Conservation (phyloP, 345 rosid species). For the Xanthoceras sorbifolium region DNA sequence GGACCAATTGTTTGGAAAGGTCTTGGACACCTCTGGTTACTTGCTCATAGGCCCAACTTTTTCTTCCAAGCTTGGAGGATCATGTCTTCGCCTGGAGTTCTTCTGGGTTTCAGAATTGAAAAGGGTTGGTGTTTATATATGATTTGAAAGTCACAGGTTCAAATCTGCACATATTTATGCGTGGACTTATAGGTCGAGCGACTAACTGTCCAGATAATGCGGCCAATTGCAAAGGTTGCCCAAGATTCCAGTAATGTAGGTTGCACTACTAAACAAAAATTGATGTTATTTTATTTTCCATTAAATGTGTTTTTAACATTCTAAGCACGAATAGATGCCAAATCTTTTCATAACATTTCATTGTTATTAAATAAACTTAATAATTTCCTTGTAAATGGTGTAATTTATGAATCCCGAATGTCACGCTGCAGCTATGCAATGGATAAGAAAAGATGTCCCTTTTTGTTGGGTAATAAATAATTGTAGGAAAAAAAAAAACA, state of each 20-base stretch:
- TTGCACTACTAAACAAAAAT: too few species aligned
- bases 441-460: not conserved
- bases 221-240: too few species aligned
- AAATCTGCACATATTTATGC: too few species aligned
- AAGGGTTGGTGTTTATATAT: not conserved
- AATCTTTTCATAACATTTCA: not conserved
- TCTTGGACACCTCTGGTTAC: not conserved
- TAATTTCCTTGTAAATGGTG: not conserved
- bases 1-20: not conserved
- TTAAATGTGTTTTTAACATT: not conserved
- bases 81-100: not conserved
- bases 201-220: too few species aligned
- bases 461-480: slow-evolving; percentile 24
- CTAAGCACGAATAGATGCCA: not conserved
- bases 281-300: too few species aligned
- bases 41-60: not conserved
- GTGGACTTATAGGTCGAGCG: too few species aligned
- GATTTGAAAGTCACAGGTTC: too few species aligned
- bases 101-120: not conserved
- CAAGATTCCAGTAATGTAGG: too few species aligned
- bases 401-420: not conserved
- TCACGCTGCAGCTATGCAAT: not conserved
- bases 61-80: not conserved
- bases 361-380: not conserved
- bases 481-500: not conserved